A percentile compares a stretch with the other conserved stretches of the same genome.
phyloP scores from a whole-genome alignment of 108 stramenopile species.

The Conticribra guillardii region DNA sequence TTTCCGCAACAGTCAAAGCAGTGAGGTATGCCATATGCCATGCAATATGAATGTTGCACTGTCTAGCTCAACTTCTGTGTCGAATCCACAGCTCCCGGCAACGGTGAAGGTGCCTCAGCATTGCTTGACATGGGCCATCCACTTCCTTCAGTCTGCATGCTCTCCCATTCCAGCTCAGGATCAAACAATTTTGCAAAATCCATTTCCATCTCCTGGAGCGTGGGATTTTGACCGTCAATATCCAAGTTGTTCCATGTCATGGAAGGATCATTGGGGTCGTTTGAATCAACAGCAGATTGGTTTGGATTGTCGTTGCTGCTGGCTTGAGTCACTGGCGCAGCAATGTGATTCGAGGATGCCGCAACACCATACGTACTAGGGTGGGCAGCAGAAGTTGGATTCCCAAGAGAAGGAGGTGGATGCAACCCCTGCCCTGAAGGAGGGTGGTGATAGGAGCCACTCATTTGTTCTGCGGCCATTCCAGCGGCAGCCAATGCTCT shows the following conservation, averaged over 20 bases:
- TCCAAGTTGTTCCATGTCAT: slow-evolving; percentile 48
- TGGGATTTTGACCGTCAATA: slow-evolving; percentile 11
- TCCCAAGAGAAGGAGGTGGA: slow-evolving; percentile 54
- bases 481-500: slow-evolving; percentile 86
- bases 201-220: slow-evolving; percentile 73
- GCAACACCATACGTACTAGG: slow-evolving; percentile 9
- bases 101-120: too few species aligned
- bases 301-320: slow-evolving; percentile 19
- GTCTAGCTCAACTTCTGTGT: too few species aligned
- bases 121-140: slow-evolving; percentile 46
- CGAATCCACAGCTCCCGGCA: too few species aligned
- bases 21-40: too few species aligned
- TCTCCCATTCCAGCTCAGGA: slow-evolving; percentile 50
- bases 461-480: slow-evolving; percentile 67
- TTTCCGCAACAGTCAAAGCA: too few species aligned
- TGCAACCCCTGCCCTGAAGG: slow-evolving; percentile 45
- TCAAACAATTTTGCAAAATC: slow-evolving; percentile 91
- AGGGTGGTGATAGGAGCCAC: not conserved
- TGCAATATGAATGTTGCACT: too few species aligned
- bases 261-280: slow-evolving; percentile 11
- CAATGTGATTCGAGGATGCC: slow-evolving; percentile 2
- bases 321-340: slow-evolving; percentile 4
- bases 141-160: slow-evolving; percentile 62
- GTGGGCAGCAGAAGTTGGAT: slow-evolving; percentile 16
- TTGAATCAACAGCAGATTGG: not conserved